Evolutionary conservation across 805 yeast genomes (phyloP).

Genomic region (Wickerhamomyces rabaulensis): DNA sequence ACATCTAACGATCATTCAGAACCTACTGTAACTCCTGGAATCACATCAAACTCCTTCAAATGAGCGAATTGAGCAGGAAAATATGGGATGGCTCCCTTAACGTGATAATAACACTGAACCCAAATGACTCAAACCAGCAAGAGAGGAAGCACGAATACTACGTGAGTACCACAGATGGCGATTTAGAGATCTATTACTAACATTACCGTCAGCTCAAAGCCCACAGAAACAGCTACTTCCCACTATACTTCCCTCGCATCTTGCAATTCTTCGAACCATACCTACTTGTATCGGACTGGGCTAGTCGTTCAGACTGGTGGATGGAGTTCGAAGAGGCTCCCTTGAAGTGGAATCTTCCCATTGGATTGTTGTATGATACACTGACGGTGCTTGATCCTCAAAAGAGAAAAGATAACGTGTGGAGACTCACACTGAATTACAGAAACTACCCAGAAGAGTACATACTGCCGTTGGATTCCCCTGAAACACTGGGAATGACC

Average conservation of each 20-base stretch:
- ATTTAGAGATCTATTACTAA: conserved; percentile 10
- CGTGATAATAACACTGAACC: conserved; percentile 30
- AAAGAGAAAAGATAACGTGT: conserved; percentile 26
- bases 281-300: conserved; percentile 24
- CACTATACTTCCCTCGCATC: conserved; percentile 34
- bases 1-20: too few species aligned
- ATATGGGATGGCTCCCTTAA: conserved; percentile 55
- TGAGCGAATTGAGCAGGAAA: conserved; percentile 11
- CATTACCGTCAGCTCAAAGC: conserved; percentile 7
- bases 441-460: conserved; percentile 39
- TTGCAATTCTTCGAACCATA: conserved; percentile 33
- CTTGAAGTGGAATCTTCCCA: conserved; percentile 66
- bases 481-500: conserved; percentile 36
- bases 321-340: conserved; percentile 61
- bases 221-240: conserved; percentile 49
- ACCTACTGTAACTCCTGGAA: too few species aligned
- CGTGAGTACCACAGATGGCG: background rate
- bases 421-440: conserved; percentile 42
- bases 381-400: conserved; percentile 35
- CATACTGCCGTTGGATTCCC: conserved; percentile 34
- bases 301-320: conserved; percentile 44
- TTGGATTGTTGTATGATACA: conserved; percentile 62
- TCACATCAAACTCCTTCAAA: background rate
- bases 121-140: conserved; percentile 20
- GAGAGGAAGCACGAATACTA: conserved; percentile 7